Evolutionary conservation across 1,139 yeast genomes (phyloP).

Genomic region (Kazachstania sp.): DNA sequence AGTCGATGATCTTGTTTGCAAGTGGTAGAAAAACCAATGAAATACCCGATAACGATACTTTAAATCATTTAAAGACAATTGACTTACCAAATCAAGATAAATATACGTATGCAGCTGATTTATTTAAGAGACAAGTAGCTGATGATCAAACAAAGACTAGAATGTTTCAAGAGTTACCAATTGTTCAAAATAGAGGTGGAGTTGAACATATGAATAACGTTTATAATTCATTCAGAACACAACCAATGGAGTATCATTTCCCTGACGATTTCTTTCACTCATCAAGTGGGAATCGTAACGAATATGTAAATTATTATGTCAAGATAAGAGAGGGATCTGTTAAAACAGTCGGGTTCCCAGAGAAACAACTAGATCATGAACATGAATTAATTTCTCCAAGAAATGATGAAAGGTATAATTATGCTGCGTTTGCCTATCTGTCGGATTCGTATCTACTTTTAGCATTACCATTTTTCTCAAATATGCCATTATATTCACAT

Average conservation of each 20-base stretch:
- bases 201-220: slow-evolving; percentile 8
- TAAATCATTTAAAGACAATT: slow-evolving; percentile 22
- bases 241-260: slow-evolving; percentile 38
- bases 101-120: slow-evolving; percentile 28
- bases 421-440: slow-evolving; percentile 53
- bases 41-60: not conserved
- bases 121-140: slow-evolving; percentile 28
- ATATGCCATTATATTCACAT: slow-evolving; percentile 36
- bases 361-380: slow-evolving; percentile 9
- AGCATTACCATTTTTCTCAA: slow-evolving; percentile 39
- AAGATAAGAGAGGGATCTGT: slow-evolving; percentile 16
- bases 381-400: slow-evolving; percentile 15
- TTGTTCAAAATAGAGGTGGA: not conserved
- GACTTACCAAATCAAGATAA: slow-evolving; percentile 12
- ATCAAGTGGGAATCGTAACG: slow-evolving; percentile 9
- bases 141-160: slow-evolving; percentile 7
- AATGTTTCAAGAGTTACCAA: not conserved
- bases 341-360: not conserved
- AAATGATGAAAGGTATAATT: slow-evolving; percentile 36
- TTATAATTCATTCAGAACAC: slow-evolving; percentile 28
- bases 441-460: slow-evolving; percentile 54
- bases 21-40: not conserved
- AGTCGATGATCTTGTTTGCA: slow-evolving; percentile 44
- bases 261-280: slow-evolving; percentile 36
- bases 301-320: slow-evolving; percentile 22